Evolutionary conservation across 768 basidiomycete genomes (phyloP).

Genomic region (Lactarius sp.): DNA sequence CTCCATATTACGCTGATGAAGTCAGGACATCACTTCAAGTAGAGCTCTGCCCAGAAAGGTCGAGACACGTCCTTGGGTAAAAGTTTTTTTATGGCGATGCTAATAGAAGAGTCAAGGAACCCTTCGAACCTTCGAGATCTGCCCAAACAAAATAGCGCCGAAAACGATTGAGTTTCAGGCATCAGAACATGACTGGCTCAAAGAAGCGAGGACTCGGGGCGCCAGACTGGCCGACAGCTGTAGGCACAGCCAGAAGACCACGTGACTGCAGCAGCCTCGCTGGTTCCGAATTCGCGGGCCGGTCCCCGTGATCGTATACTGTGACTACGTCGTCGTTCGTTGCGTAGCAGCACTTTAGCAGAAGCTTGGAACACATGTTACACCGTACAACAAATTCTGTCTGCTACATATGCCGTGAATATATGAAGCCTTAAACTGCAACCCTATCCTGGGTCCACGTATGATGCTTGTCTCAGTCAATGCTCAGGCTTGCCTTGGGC

Average conservation of each 20-base stretch:
- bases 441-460: no score
- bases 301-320: no score
- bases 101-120: background rate
- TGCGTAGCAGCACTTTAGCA: no score
- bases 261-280: background rate
- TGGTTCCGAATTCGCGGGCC: no score
- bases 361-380: no score
- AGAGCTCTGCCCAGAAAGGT: background rate
- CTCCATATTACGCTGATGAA: background rate
- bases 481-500: no score
- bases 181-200: background rate
- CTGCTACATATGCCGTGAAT: no score
- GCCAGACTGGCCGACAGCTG: no score
- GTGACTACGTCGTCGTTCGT: no score
- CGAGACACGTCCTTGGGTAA: slow-evolving; percentile 15
- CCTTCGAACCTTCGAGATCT: slow-evolving; percentile 21
- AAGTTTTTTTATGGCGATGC: background rate
- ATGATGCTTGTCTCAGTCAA: no score
- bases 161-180: background rate
- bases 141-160: slow-evolving; percentile 17
- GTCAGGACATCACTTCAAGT: background rate
- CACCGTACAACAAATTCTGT: no score
- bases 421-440: no score
- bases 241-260: background rate
- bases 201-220: background rate